Evolutionary conservation across 768 basidiomycete species (phyloP).

Genomic region (Rhodosporidiobolus odoratus): DNA sequence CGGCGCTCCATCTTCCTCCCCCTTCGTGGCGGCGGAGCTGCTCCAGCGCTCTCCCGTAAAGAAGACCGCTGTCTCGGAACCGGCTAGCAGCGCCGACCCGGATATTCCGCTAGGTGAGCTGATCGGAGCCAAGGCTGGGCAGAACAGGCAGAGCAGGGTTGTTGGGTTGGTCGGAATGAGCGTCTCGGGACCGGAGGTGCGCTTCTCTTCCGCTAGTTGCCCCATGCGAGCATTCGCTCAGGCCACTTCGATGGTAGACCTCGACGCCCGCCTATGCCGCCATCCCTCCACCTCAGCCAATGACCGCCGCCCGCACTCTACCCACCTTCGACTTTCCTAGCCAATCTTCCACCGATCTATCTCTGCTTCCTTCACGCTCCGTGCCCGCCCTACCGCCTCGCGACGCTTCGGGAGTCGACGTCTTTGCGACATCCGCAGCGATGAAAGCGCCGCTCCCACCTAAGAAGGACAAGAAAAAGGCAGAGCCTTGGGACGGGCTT

Average conservation of each 20-base stretch:
- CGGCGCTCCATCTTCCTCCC: slow-evolving; percentile 17
- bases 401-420: not conserved
- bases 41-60: slow-evolving; percentile 1
- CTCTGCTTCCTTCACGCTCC: not conserved
- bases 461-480: not conserved
- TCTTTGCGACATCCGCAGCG: slow-evolving; percentile 16
- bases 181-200: slow-evolving; percentile 6
- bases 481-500: slow-evolving; percentile 12
- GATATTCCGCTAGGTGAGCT: not conserved
- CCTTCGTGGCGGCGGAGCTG: slow-evolving; percentile 10
- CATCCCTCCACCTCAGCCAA: not conserved
- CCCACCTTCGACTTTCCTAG: not conserved
- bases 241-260: not conserved
- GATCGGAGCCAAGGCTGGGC: not conserved
- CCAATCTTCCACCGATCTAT: not conserved
- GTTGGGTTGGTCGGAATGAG: too few species aligned
- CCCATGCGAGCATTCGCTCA: too few species aligned
- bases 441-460: not conserved
- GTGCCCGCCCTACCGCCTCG: not conserved
- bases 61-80: not conserved
- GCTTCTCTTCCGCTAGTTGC: not conserved
- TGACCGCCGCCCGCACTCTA: not conserved
- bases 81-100: not conserved
- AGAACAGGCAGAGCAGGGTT: too few species aligned
- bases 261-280: slow-evolving; percentile 6